Evolutionary conservation across 352 stramenopile species (phyloP).

Genomic region (Globisporangium rhizosaccharum): DNA sequence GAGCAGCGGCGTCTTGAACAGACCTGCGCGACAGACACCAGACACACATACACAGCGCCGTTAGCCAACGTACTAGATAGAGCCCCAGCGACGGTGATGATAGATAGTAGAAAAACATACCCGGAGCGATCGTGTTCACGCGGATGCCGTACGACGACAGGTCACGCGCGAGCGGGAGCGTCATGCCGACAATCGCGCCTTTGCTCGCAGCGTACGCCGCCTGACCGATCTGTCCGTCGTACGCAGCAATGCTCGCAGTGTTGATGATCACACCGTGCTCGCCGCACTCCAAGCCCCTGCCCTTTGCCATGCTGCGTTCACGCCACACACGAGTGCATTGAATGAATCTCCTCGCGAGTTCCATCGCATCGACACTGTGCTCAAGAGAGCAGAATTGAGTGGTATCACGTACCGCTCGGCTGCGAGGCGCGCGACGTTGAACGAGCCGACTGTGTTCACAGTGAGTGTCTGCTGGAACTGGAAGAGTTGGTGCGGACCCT

Average conservation of each 20-base stretch:
- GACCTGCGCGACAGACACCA: slow-evolving; percentile 28
- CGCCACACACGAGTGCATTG: background rate
- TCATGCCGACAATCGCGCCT: slow-evolving; percentile 95
- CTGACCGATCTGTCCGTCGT: slow-evolving; percentile 97
- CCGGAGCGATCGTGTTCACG: slow-evolving; percentile 96
- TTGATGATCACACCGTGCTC: slow-evolving; percentile 97
- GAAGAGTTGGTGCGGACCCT: slow-evolving; percentile 87
- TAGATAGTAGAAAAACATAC: slow-evolving; percentile 19
- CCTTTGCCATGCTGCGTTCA: slow-evolving; percentile 79
- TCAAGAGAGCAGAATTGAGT: too few species aligned
- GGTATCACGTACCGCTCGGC: slow-evolving; percentile 77
- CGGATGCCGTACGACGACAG: slow-evolving; percentile 91
- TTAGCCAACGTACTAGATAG: too few species aligned
- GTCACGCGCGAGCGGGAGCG: slow-evolving; percentile 94
- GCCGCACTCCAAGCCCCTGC: slow-evolving; percentile 54
- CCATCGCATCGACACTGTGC: too few species aligned
- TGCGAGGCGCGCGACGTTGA: slow-evolving; percentile 95
- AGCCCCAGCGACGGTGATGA: background rate
- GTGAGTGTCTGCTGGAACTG: slow-evolving; percentile 94
- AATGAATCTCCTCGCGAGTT: too few species aligned
- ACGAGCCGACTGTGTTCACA: slow-evolving; percentile 96
- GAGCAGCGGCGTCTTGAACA: slow-evolving; percentile 97
- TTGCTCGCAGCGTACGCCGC: slow-evolving; percentile 97
- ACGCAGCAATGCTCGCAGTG: slow-evolving; percentile 97
- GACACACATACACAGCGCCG: background rate